Evolutionary conservation across 495 filamentous ascomycete genomes (phyloP).

Genomic region (Platismatia glauca): DNA sequence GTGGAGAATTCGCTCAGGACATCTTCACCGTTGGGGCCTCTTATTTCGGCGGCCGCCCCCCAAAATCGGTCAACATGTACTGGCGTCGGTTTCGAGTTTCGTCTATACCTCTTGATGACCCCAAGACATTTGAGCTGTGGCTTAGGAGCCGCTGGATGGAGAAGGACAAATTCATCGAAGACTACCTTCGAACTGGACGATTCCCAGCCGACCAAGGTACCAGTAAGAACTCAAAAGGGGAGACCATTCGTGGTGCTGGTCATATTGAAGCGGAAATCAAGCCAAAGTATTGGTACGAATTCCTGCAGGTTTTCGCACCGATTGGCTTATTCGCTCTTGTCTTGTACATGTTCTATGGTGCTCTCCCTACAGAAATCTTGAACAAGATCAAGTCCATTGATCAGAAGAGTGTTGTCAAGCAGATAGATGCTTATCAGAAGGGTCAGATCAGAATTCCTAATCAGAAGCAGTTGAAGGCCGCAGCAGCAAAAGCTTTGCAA

Average conservation of each 20-base stretch:
- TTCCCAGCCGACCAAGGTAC: slow-evolving; percentile 51
- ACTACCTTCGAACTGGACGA: slow-evolving; percentile 56
- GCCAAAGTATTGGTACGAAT: slow-evolving; percentile 40
- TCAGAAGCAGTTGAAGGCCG: slow-evolving; percentile 16
- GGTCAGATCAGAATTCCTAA: slow-evolving; percentile 22
- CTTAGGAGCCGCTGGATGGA: slow-evolving; percentile 67
- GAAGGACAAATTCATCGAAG: slow-evolving; percentile 67
- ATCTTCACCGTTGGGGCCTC: slow-evolving; percentile 63
- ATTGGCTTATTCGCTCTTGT: slow-evolving; percentile 26
- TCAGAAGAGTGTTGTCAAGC: slow-evolving; percentile 19
- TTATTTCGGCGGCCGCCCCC: slow-evolving; percentile 68
- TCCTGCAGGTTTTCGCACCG: slow-evolving; percentile 40
- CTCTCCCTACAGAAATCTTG: slow-evolving; percentile 22
- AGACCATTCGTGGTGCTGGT: slow-evolving; percentile 21
- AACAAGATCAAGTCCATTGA: slow-evolving; percentile 22
- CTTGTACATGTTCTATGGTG: slow-evolving; percentile 27
- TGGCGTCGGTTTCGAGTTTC: slow-evolving; percentile 63
- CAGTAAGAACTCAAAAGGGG: slow-evolving; percentile 18
- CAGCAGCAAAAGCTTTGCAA: slow-evolving; percentile 17
- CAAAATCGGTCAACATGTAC: slow-evolving; percentile 78
- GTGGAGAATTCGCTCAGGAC: slow-evolving; percentile 64
- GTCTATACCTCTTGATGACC: slow-evolving; percentile 57
- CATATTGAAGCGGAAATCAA: slow-evolving; percentile 42
- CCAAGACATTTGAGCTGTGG: slow-evolving; percentile 62
- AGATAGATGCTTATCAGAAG: slow-evolving; percentile 20